Evolutionary conservation across 2,329 filamentous ascomycete genomes (phyloP), one percentile per base, ranked within the genome.

Genomic region (Trichoderma arundinaceum): DNA sequence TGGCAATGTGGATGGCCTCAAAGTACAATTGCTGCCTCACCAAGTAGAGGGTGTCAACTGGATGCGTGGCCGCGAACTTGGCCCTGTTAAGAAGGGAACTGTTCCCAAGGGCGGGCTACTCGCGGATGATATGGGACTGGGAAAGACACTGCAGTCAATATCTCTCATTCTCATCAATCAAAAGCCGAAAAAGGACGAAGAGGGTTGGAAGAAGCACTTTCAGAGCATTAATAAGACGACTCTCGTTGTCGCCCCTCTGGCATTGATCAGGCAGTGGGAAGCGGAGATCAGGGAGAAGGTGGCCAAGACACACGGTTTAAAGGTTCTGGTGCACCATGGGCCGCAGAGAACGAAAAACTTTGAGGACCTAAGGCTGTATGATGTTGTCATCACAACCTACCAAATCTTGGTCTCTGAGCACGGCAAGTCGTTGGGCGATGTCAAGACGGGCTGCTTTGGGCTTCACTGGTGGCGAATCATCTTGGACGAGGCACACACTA

Each of bases 251-350:
- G 95, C 95, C 1, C 95, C 95, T 0, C 81, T 99, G 35, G 94
- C 95, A 7, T 83, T 99, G 51, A 98, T 99, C 79, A 91, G 95
- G 71, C 95, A 99, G 77, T 99, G 95, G 95, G 95, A 99, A 78
- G 83, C 89, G 1, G 95, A 99, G 77, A 92, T 99, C 74, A 90
- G 90, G 71, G 89, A 91, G 63, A 96, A 92, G 75, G 88, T 98
- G 44, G 81, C 86, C 51, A 81, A 83, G 41, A 84, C 86, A 3
- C 91, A 94, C 69, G 84, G 83, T 19, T 82, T 98, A 57, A 89
- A 88, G 69, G 93, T 98, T 4, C 89, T 90, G 67, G 90, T 99
- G 1, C 96, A 99, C 72, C 95, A 99, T 74, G 95, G 95, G 0
- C 88, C 93, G 1, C 89, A 89, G 68, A 88, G 95, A 12, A 92